Evolutionary conservation across 2,329 filamentous ascomycete species (phyloP), one percentile per base, ranked within the genome.

Genomic region (Monilinia fructicola): DNA sequence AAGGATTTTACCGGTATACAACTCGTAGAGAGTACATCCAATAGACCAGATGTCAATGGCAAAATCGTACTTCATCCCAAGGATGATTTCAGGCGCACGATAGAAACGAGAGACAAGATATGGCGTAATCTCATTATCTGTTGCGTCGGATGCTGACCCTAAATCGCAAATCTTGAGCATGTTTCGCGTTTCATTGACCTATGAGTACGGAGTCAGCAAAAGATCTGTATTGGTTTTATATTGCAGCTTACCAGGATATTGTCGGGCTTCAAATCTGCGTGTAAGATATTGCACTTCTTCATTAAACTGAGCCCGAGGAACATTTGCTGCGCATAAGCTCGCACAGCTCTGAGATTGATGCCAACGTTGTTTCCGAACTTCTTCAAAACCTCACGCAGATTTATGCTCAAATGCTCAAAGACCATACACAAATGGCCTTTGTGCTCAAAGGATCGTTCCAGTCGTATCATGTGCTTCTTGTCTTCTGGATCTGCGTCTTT

Each of bases 71-170:
- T 91, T 90, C 81, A 97, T 93, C n/a, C 95, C 95, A 4, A 99
- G 84, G 69, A 99, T 97, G 76, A 99, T 92, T 80, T 99, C 95
- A 2, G 96, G 95, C 4, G 95, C 95, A 69, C 95, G 90, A 78
- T 99, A 99, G 79, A 98, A 99, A 66, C 96, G 90, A 80, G 93
- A 97, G 75, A 98, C 93, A 1, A 99, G 88, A 76, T 98, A 98
- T 16, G 93, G 93, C 0, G 93, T 97, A 69, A 96, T 90, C 74
- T 97, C 92, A 70, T 91, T 95, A 67, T 99, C 95, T 16, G 91
- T 90, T 65, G 90, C 88, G 74, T 97, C 91, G 67, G 94, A 94
- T 38, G 95, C 95, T n/a, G 95, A 98, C 64, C 95, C 95, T 76
- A 99, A 80, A 82, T 99, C 95, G 77, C 93, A 97, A 64, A 99